Evolutionary conservation across 2,329 filamentous ascomycete genomes (phyloP), one percentile per base, ranked within the genome.

Genomic region (Cladorrhinum sp.): DNA sequence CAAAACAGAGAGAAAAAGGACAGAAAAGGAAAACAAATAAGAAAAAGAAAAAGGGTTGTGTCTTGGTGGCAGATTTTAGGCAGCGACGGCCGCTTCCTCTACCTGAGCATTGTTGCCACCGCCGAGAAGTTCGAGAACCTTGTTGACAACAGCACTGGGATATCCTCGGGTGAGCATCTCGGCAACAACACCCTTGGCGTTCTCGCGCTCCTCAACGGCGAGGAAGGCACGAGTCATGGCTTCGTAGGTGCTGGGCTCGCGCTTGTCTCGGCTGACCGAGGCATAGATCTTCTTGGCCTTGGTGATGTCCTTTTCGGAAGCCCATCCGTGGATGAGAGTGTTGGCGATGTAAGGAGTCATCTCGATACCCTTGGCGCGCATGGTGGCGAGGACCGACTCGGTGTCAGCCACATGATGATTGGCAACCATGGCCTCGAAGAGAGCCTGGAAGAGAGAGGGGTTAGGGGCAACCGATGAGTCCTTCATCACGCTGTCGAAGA

Each of bases 341-440:
- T 99, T 99, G 72, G 95, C 95, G 72, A 99, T 98, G 77, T 99
- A 99, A 0, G 95, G 90, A 2, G 95, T 98, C 80, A 98, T 86
- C 69, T 92, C 89, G 10, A 99, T 87, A 39, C 86, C 79, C 62
- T 85, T 86, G 55, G 78, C 74, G 58, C 80, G 82, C 95, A 99
- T 98, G 67, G 91, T 82, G 21, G 78, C 77, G 18, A 98, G 84
- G 7, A 96, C 76, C 0, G 86, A 75, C 70, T 93, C 87, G 0
- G 92, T 94, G 63, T 89, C 88, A 26, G 81, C 79, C 49, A 97
- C 92, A 63, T 85, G 82, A 75, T 96, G 91, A 76, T 98, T 98
- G 72, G 94, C 94, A 55, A 98, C 95, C 87, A 98, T 94, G 18
- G 91, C 88, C 75, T 99, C 95, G 65, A 98, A 94, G n/a, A 98